Evolutionary conservation across 2,329 filamentous ascomycete species (phyloP), one percentile per base, ranked within the genome.

Genomic region (Penicillium sp.): DNA sequence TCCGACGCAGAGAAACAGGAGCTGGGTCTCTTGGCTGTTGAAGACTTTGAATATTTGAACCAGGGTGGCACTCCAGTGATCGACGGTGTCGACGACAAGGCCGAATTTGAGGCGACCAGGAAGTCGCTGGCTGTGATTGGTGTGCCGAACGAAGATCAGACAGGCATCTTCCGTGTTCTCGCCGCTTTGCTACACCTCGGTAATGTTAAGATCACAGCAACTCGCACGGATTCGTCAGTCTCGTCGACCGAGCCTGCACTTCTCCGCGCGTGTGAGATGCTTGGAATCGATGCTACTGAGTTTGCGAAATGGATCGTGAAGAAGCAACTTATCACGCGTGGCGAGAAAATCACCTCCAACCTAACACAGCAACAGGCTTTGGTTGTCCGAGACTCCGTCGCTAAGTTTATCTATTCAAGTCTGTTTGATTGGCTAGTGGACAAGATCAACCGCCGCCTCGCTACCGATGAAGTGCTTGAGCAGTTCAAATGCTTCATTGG

Each of bases 351-450:
- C 67, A 91, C 91, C 31, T 97, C 94, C 29, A 97, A 97, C 73
- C 78, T 99, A 61, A 95, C 90, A 25, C 91, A 95, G 69, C 91
- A 95, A 60, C 93, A 97, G 77, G 94, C 94, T 31, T 85, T 90
- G 38, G 93, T 99, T 57, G 94, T 99, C 15, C 87, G 93, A 73
- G 94, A 99, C 72, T 99, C 94, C 0, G 94, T 99, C 50, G 93
- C 94, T 71, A 99, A 99, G 75, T 99, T 93, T 77, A 94, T 99
- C 65, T 99, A 99, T 78, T 97, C 94, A 0, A 96, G 93, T 72
- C 78, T 99, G 58, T 99, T 99, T 74, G 94, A 99, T 80, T 99
- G 94, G 94, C 84, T 99, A 25, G 94, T 99, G n/a, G 93, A 97
- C 68, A 90, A 89, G 59, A 97, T 96, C 79, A 99, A 99, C 79